Conservation (phyloP, 352 stramenopile species). For the Aphanomyces stellatus region DNA sequence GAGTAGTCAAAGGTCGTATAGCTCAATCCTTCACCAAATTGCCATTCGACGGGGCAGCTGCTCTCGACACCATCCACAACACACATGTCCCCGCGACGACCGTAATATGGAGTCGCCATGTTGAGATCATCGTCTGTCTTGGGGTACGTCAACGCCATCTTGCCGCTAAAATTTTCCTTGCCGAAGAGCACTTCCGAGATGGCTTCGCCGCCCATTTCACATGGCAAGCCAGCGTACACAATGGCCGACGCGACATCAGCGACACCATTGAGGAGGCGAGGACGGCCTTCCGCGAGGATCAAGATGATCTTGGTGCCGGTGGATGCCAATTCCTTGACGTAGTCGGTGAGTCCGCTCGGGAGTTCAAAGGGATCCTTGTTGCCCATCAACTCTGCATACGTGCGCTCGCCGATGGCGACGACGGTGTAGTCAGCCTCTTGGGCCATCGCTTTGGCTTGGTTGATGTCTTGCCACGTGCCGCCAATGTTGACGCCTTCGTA, state of each 20-base stretch:
- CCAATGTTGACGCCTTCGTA: constrained; percentile 37
- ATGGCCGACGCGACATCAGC: constrained; percentile 55
- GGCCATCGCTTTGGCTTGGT: constrained; percentile 40
- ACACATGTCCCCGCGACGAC: neutral
- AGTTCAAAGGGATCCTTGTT: constrained; percentile 73
- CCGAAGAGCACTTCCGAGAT: constrained; percentile 77
- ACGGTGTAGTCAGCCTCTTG: constrained; percentile 48
- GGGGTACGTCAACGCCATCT: constrained; percentile 73
- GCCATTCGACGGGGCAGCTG: constrained; percentile 38
- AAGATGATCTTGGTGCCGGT: constrained; percentile 70
- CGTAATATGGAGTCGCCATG: constrained; percentile 15
- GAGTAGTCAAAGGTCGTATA: constrained; percentile 60
- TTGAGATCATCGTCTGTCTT: constrained; percentile 32
- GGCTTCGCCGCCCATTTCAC: constrained; percentile 65
- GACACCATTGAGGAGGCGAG: constrained; percentile 55
- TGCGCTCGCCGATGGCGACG: constrained; percentile 62
- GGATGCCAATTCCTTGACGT: constrained; percentile 49
- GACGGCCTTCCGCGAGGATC: constrained; percentile 64
- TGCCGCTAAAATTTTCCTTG: constrained; percentile 63
- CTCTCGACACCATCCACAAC: neutral
- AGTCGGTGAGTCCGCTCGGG: constrained; percentile 54
- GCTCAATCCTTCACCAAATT: constrained; percentile 64
- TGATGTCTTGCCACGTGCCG: constrained; percentile 45
- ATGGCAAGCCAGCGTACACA: constrained; percentile 65
- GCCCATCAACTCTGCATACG: constrained; percentile 76